These are phyloP conservation scores for Dryas alaskensis DNA, from an alignment of 306 rosid genomes.

Conservation along the genomic window DNA sequence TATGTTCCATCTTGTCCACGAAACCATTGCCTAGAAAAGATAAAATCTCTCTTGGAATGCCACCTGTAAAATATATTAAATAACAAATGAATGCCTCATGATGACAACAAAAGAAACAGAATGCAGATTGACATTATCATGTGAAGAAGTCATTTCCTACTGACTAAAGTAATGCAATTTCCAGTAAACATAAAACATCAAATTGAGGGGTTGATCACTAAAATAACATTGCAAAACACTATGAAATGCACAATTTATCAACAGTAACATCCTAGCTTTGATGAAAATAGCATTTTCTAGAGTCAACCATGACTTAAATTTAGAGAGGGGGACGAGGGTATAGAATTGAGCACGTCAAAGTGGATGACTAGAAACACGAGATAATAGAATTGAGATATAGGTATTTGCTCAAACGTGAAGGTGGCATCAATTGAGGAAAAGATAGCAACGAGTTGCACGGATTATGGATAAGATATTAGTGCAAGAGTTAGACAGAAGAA, in stretches of 20 bases:
- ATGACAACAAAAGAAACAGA: conserved; percentile 12
- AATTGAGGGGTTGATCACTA: not conserved
- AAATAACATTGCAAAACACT: not conserved
- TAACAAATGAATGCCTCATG: not conserved
- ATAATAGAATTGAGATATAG: not conserved
- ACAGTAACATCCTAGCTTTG: too few relatives aligned
- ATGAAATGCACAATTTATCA: too few relatives aligned
- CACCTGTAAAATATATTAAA: conserved; percentile 49
- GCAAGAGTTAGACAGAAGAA: not conserved
- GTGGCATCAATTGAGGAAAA: too few relatives aligned
- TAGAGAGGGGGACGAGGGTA: too few relatives aligned
- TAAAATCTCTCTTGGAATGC: conserved; percentile 85
- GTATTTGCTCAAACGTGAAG: not conserved
- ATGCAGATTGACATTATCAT: not conserved
- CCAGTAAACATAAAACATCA: not conserved
- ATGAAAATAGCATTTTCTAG: too few relatives aligned
- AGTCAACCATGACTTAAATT: too few relatives aligned
- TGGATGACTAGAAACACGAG: too few relatives aligned
- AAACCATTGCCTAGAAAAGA: conserved; percentile 96
- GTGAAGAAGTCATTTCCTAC: not conserved
- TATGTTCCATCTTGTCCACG: conserved; percentile 87
- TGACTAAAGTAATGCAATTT: not conserved
- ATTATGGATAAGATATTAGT: conserved; percentile 1
- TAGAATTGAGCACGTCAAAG: too few relatives aligned
- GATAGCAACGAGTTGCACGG: conserved; percentile 8